Evolutionary conservation across 257 asterid genomes (phyloP).

Genomic region (Nicotiana noctiflora): DNA sequence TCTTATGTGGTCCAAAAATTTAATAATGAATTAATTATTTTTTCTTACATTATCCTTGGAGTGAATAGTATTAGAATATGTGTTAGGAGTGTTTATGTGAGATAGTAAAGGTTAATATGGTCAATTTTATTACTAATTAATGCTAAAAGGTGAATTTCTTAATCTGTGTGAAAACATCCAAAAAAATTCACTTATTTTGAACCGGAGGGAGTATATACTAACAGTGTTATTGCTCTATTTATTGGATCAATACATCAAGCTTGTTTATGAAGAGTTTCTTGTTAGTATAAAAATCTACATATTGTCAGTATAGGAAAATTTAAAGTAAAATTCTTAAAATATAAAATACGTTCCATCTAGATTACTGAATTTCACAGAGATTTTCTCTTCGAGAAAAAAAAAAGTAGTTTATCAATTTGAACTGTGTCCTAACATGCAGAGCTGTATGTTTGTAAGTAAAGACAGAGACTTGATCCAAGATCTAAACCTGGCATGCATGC

Average conservation of each 20-base stretch:
- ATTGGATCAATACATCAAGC: neutral
- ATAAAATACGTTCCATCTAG: neutral
- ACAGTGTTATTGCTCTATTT: neutral
- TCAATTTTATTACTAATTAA: no score
- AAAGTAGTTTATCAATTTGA: neutral
- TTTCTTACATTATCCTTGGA: no score
- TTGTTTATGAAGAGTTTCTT: neutral
- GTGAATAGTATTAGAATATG: no score
- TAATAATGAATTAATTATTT: no score
- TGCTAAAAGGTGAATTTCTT: no score
- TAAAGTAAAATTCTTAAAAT: neutral
- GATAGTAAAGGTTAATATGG: no score
- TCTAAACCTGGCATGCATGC: constrained; percentile 4
- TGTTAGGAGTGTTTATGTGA: no score
- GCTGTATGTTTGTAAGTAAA: neutral
- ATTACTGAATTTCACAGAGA: neutral
- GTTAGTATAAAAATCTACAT: neutral
- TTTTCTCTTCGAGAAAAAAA: neutral
- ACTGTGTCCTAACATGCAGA: constrained; percentile 3
- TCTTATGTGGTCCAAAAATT: no score
- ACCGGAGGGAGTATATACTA: no score
- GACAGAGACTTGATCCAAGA: constrained; percentile 1
- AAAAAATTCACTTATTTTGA: no score
- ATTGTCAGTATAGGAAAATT: neutral
- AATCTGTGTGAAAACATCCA: no score